Evolutionary conservation across 169 alveolate genomes (phyloP), one percentile per base, ranked within the genome.

Genomic region (Besnoitia besnoiti): DNA sequence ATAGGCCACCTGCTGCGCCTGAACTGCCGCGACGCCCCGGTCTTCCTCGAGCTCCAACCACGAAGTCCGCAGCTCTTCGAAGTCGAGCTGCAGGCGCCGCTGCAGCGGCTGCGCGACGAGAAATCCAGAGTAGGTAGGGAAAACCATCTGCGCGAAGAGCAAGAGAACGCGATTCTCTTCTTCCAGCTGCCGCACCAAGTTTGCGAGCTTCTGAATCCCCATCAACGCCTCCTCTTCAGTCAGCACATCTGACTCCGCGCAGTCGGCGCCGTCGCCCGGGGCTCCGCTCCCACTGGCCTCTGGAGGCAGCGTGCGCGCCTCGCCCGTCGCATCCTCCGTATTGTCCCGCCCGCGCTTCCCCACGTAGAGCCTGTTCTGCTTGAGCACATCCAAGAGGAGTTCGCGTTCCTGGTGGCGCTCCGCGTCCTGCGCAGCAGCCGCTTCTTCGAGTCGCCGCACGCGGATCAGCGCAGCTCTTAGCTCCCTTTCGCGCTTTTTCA

Each of bases 71-170:
- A 77, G 59, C 33, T 77, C 87, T 77, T 77, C 87, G 40, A 77
- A 77, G 40, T 77, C 87, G 40, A 77, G 87, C 55, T 2, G 87
- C n/a, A 55, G 87, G 37, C 50, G 87, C 49, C 59, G 80, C 80
- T 67, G 39, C 80, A 49, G 55, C 24, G 39, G 8, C 82, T 5
- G 8, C 24, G 82, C 82, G 46, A 39, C 30, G 67, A n/a, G 3
- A 19, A 73, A 73, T 8, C 82, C 40, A 0, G 87, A 21, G 30
- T 77, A 42, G 27, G 87, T 77, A 24, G 87, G 87, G 19, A 77
- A 42, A 21, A 77, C 87, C 87, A 77, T 77, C 87, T 77, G 87
- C 37, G 87, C 87, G 33, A 77, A 77, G 27, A 77, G 87, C 49
- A 77, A 21, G 59, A 77, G 87, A 37, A 77, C 87, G 10, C 87